phyloP scores from a whole-genome alignment of 495 filamentous ascomycete genomes.

The Xylaria scruposa region DNA sequence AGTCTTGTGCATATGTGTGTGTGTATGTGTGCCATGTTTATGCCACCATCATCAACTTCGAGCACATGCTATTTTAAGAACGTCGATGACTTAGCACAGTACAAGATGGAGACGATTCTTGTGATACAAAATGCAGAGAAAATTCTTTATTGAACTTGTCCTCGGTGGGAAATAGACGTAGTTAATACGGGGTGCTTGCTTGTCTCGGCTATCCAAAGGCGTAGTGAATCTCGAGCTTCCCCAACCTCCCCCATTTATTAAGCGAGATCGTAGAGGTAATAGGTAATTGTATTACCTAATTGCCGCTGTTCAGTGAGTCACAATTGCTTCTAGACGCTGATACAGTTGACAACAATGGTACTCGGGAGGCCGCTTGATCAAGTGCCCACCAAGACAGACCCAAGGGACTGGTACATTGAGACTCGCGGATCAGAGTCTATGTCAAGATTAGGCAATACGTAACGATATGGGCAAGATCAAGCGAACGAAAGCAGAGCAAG shows the following conservation, averaged over 20 bases:
- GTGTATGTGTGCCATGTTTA: background rate
- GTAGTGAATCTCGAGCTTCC: background rate
- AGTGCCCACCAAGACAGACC: no score
- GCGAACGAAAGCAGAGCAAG: no score
- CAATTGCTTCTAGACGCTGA: no score
- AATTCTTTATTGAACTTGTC: background rate
- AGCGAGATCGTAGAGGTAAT: background rate
- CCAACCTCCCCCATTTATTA: background rate
- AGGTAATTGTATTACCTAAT: background rate
- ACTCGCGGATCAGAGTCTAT: no score
- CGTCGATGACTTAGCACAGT: background rate
- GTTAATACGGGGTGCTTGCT: no score
- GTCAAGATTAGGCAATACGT: no score
- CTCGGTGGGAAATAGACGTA: background rate
- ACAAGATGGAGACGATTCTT: no score
- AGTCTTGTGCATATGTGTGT: background rate
- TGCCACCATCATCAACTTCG: background rate
- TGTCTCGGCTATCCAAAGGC: no score
- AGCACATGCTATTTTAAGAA: background rate
- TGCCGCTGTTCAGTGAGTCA: background rate
- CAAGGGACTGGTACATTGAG: no score
- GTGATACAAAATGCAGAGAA: background rate
- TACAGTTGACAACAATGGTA: background rate
- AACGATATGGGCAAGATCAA: no score
- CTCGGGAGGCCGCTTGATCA: background rate